Percentiles rank a stretch among this genome's conserved stretches.
phyloP scores from a whole-genome alignment of 139 green algal genomes.

The Trebouxia sp. region DNA sequence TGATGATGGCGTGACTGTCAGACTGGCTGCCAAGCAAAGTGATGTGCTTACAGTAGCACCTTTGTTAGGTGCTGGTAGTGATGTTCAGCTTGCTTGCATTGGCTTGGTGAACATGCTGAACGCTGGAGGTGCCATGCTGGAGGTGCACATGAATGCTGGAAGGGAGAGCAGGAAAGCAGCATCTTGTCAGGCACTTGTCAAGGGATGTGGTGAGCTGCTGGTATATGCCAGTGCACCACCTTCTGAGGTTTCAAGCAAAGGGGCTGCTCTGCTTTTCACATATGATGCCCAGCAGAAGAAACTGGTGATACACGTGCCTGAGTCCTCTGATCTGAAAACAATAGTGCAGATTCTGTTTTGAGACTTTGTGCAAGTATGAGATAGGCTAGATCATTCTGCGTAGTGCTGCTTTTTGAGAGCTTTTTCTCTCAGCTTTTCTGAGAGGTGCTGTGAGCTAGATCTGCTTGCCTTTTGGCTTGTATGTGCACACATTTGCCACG shows the following conservation, averaged over 20 bases:
- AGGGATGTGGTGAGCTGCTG: conserved; percentile 2
- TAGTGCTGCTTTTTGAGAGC: too few species aligned
- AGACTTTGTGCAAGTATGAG: too few species aligned
- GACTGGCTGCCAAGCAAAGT: conserved; percentile 26
- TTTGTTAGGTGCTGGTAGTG: conserved; percentile 1
- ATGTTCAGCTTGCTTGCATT: conserved; percentile 60
- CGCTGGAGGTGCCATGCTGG: conserved; percentile 62
- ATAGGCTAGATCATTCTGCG: too few species aligned
- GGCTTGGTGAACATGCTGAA: conserved; percentile 82
- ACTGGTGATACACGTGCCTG: background rate
- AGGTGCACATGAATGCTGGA: background rate
- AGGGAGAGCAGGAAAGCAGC: background rate
- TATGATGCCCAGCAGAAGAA: background rate
- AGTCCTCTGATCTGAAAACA: background rate
- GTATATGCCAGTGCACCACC: conserved; percentile 16
- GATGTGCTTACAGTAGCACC: conserved; percentile 47
- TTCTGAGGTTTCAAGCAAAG: background rate
- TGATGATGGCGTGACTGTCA: conserved; percentile 29
- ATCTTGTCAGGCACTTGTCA: background rate
- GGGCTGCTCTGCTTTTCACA: background rate
- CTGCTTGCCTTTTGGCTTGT: too few species aligned
- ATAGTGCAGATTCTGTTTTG: conserved; percentile 1
- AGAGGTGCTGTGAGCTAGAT: too few species aligned
- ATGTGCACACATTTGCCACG: too few species aligned
- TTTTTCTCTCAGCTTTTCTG: too few species aligned